Conservation (phyloP, 768 basidiomycete genomes). For the Kondoa malvinella region DNA sequence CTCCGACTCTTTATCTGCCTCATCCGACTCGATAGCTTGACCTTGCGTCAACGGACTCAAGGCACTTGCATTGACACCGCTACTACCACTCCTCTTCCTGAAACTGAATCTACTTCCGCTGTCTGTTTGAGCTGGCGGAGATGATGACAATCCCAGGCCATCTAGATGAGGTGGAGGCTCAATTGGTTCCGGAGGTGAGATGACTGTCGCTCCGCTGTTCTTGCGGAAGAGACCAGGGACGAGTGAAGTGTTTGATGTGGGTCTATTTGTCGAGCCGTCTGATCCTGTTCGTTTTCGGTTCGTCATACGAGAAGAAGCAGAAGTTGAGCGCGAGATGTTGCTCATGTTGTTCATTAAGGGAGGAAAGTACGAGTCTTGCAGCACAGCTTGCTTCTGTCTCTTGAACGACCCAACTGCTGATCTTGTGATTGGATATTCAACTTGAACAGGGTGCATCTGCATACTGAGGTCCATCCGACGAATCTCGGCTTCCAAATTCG, state of each 20-base stretch:
- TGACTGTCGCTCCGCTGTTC: neutral
- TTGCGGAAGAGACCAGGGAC: neutral
- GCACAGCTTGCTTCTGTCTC: neutral
- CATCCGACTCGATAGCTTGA: too few relatives aligned
- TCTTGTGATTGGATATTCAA: neutral
- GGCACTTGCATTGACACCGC: neutral
- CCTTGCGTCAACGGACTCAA: neutral
- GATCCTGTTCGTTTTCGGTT: neutral
- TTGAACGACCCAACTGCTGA: neutral
- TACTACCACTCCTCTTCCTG: neutral
- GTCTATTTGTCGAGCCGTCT: neutral
- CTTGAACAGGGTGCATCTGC: neutral
- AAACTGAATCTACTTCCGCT: neutral
- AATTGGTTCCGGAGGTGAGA: neutral
- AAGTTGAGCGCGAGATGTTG: neutral
- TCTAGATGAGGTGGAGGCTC: too few relatives aligned
- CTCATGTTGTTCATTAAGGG: too few relatives aligned
- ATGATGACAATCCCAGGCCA: too few relatives aligned
- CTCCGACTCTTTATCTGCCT: too few relatives aligned
- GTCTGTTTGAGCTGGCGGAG: neutral
- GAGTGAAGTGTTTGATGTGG: neutral
- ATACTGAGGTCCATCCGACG: neutral
- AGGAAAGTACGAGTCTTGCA: neutral
- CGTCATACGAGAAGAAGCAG: neutral
- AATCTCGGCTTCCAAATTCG: constrained; percentile 1